phyloP scores from a whole-genome alignment of 306 rosid genomes.

The Psophocarpus tetragonolobus region DNA sequence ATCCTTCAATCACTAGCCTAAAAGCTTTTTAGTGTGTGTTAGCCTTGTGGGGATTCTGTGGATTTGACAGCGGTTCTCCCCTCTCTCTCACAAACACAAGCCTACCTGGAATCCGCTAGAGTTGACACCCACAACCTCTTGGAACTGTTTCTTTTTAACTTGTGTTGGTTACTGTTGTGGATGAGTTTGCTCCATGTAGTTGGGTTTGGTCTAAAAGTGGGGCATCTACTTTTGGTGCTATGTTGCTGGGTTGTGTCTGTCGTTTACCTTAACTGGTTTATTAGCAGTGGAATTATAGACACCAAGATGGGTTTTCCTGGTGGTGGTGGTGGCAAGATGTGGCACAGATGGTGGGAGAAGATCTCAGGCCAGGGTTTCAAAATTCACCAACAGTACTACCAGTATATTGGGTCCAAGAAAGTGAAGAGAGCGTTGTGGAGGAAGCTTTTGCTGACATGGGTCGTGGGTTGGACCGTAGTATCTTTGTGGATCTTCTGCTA shows the following conservation, averaged over 20 bases:
- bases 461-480: constrained; percentile 55
- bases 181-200: constrained; percentile 82
- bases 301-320: constrained; percentile 63
- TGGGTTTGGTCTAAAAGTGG: constrained; percentile 80
- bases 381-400: constrained; percentile 56
- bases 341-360: constrained; percentile 72
- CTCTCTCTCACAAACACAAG: neutral
- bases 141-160: constrained; percentile 49
- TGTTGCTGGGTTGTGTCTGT: constrained; percentile 70
- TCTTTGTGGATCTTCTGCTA: constrained; percentile 62
- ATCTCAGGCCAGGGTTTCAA: constrained; percentile 44
- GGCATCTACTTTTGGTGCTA: constrained; percentile 79
- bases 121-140: constrained; percentile 50
- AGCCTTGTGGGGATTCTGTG: constrained; percentile 53
- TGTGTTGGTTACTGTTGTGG: constrained; percentile 66
- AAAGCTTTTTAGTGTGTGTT: constrained; percentile 18
- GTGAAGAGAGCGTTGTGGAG: constrained; percentile 56
- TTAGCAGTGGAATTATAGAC: constrained; percentile 57
- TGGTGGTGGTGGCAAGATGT: constrained; percentile 56
- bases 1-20: constrained; percentile 33
- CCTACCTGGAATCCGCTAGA: constrained; percentile 44
- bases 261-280: constrained; percentile 73
- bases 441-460: constrained; percentile 63
- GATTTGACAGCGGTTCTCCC: constrained; percentile 57
- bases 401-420: constrained; percentile 60